These are phyloP conservation scores for Ophiostoma sp. DNA, from an alignment of 2,329 filamentous ascomycete genomes.

Conservation along the genomic window DNA sequence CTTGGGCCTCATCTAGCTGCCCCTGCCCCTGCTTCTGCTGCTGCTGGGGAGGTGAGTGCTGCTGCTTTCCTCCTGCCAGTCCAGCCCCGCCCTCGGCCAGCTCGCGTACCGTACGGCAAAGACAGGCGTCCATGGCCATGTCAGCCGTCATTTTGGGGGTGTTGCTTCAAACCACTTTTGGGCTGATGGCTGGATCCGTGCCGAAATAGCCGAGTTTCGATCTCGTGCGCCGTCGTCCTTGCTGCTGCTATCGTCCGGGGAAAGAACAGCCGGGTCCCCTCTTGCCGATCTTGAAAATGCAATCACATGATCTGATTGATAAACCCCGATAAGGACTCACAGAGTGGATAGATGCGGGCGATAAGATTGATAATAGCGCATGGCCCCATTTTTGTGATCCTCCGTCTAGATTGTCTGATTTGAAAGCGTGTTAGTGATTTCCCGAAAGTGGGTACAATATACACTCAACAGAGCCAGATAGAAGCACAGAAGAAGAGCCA, in stretches of 20 bases:
- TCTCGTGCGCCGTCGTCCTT: neutral
- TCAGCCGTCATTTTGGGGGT: neutral
- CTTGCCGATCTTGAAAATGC: constrained; percentile 8
- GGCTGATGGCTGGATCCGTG: neutral
- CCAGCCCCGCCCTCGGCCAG: neutral
- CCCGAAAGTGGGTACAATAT: neutral
- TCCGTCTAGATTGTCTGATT: neutral
- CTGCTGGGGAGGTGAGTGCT: neutral
- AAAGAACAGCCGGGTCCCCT: neutral
- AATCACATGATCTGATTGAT: constrained; percentile 14
- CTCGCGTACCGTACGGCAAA: constrained; percentile 8
- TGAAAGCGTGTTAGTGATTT: neutral
- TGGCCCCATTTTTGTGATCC: neutral
- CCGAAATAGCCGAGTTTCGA: neutral
- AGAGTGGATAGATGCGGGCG: neutral
- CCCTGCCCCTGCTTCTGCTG: neutral
- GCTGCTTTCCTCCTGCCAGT: neutral
- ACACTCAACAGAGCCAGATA: neutral
- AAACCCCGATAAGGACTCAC: neutral
- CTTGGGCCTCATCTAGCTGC: constrained; percentile 8
- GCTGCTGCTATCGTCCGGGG: neutral
- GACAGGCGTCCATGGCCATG: neutral
- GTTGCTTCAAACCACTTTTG: too few relatives aligned
- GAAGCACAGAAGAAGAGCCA: neutral
- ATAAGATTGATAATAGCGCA: constrained; percentile 17